phyloP scores from a whole-genome alignment of 371 early-diverging fungal species.

The Mortierella sp. region DNA sequence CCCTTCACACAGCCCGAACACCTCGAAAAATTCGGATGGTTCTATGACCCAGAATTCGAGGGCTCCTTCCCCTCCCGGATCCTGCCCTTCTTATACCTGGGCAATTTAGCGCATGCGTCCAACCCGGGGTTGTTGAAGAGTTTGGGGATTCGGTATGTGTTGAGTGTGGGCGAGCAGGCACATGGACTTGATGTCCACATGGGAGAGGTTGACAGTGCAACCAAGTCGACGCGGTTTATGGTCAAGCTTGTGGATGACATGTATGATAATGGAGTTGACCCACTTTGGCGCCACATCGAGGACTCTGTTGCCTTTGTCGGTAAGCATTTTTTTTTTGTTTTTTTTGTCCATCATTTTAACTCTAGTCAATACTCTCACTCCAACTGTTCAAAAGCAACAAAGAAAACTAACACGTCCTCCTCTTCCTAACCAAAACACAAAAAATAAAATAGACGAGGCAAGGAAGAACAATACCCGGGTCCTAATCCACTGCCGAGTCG shows the following conservation, averaged over 20 bases:
- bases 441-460: slow-evolving; percentile 35
- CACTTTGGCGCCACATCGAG: slow-evolving; percentile 65
- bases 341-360: not conserved
- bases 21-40: slow-evolving; percentile 63
- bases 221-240: slow-evolving; percentile 26
- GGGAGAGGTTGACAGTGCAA: not conserved
- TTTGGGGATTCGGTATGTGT: slow-evolving; percentile 70
- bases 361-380: not conserved
- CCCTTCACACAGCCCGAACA: slow-evolving; percentile 33
- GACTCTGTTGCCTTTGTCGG: slow-evolving; percentile 69
- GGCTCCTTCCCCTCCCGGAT: slow-evolving; percentile 77
- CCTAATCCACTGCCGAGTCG: slow-evolving; percentile 77
- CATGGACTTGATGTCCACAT: slow-evolving; percentile 57
- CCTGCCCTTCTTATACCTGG: slow-evolving; percentile 73
- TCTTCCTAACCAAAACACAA: not conserved
- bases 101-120: slow-evolving; percentile 76
- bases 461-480: slow-evolving; percentile 42
- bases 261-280: slow-evolving; percentile 77
- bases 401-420: not conserved
- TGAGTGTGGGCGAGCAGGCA: slow-evolving; percentile 75
- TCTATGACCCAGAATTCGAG: slow-evolving; percentile 73
- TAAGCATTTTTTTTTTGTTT: slow-evolving; percentile 44
- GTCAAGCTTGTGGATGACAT: slow-evolving; percentile 68
- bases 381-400: too few species aligned
- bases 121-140: slow-evolving; percentile 72